phyloP scores from a whole-genome alignment of 192 early-diverging fungal species.

The Linnemannia zychae region DNA sequence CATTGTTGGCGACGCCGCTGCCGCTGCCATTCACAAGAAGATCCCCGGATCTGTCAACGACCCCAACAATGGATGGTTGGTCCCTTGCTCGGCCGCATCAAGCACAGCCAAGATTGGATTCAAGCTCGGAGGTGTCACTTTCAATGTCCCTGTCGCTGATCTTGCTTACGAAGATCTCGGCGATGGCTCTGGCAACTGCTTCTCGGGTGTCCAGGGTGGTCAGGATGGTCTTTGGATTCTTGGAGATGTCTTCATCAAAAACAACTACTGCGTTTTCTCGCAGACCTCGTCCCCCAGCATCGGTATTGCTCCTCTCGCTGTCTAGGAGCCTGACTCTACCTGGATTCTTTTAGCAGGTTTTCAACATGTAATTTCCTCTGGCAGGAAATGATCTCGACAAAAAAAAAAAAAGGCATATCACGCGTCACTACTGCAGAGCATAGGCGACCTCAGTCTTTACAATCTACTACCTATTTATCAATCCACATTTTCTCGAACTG shows the following conservation, averaged over 20 bases:
- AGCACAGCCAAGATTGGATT: slow-evolving; percentile 46
- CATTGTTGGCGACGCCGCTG: slow-evolving; percentile 66
- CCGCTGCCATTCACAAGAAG: slow-evolving; percentile 63
- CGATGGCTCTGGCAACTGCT: slow-evolving; percentile 29
- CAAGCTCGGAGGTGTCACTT: slow-evolving; percentile 52
- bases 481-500: too few relatives aligned
- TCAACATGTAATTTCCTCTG: too few relatives aligned
- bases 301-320: slow-evolving; percentile 67
- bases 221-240: slow-evolving; percentile 62
- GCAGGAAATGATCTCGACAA: neutral
- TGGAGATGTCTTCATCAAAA: slow-evolving; percentile 78
- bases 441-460: too few relatives aligned
- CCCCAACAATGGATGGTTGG: slow-evolving; percentile 40
- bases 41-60: slow-evolving; percentile 33
- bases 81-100: slow-evolving; percentile 34
- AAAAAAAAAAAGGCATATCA: too few relatives aligned
- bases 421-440: too few relatives aligned
- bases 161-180: slow-evolving; percentile 50
- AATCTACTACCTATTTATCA: too few relatives aligned
- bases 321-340: neutral
- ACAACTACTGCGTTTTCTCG: slow-evolving; percentile 75
- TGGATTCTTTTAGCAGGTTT: neutral
- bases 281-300: slow-evolving; percentile 66
- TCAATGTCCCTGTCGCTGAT: slow-evolving; percentile 55
- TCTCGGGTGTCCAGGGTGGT: slow-evolving; percentile 54